Base-by-base conservation (phyloP, 202 grass and related monocot genomes). In the Elaeis oleifera region DNA sequence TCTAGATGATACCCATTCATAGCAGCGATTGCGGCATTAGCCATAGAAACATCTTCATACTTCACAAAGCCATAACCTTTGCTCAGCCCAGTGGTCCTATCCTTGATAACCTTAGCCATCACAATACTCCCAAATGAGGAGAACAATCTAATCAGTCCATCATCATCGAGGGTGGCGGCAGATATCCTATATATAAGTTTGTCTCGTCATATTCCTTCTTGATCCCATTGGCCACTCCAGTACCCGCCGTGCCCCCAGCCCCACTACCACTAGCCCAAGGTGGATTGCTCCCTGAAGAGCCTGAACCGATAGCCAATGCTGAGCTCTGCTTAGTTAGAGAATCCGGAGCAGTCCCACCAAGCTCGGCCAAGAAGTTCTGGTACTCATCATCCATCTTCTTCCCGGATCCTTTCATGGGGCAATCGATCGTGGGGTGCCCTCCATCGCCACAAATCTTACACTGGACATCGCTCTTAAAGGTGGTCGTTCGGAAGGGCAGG, bases 351-450 rank as follows among this genome's bases (percentile, higher is more conserved):
- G 81, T 88, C 4, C 84, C 85, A 52, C 94, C 94, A 74, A 97
- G 85, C 74, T 97, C 94, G 17, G 88, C 88, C 16, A 92, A 71
- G 74, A 92, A 97, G 68, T 97, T 97, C 74, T 92, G 84, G 71
- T 97, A 97, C 50, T 99, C 94, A 50, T 92, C 88, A 14, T 99
- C 94, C 94, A 99, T 99, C 78, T 92, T 99, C 71, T 97, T 97
- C 55, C 82, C 88, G 4, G 77, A 80, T 49, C 94, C 88, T 73
- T 92, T 92, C 32, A 97, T 77, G 2, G 94, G 94, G 55, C 94
- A 99, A 72, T 99, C 94, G 55, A 92, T 92, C 3, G 94, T 99
- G 0, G 94, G 94, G 55, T 99, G 94, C 2, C 94, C 94, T 49
- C 94, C 94, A 73, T 99, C 94, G 1, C 94, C 88, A 13, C 94